Conservation (phyloP, 2,329 filamentous ascomycete species). For the Calycina marina region DNA sequence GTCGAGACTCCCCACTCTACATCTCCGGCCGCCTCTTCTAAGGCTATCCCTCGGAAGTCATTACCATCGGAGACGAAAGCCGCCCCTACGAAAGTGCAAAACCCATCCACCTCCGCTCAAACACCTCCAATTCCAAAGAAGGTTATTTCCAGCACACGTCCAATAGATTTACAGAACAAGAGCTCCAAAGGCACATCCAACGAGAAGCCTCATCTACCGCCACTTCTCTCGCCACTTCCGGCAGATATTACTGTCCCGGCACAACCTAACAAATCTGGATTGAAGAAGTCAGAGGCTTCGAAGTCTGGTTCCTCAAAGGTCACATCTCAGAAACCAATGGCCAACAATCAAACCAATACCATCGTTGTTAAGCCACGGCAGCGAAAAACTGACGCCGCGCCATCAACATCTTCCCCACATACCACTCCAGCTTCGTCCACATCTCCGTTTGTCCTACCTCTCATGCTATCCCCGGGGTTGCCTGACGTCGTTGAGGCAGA, state of each 20-base stretch:
- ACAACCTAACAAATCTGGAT: slow-evolving; percentile 2
- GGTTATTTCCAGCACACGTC: slow-evolving; percentile 2
- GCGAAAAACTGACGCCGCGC: background rate
- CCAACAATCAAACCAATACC: slow-evolving; percentile 6
- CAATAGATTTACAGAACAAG: slow-evolving; percentile 5
- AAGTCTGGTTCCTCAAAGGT: slow-evolving; percentile 8
- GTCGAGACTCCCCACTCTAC: slow-evolving; percentile 9
- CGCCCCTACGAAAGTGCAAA: slow-evolving; percentile 8
- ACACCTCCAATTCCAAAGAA: slow-evolving; percentile 9
- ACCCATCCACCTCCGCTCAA: slow-evolving; percentile 8
- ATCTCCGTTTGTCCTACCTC: slow-evolving; percentile 14
- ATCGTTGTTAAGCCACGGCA: slow-evolving; percentile 9
- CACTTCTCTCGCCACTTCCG: slow-evolving; percentile 15
- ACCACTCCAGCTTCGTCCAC: slow-evolving; percentile 10
- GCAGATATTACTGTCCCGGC: slow-evolving; percentile 10
- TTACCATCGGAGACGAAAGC: slow-evolving; percentile 9
- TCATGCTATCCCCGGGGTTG: slow-evolving; percentile 19
- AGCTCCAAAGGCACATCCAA: slow-evolving; percentile 8
- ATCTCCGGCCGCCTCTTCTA: slow-evolving; percentile 8
- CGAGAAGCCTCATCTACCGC: slow-evolving; percentile 10
- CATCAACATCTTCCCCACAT: slow-evolving; percentile 7
- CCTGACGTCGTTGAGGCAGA: slow-evolving; percentile 20
- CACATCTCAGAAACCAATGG: slow-evolving; percentile 4
- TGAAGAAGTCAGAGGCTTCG: slow-evolving; percentile 6
- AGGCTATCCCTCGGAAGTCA: slow-evolving; percentile 8